Base-by-base conservation (phyloP, 345 rosid species). In the Reutealis trisperma region DNA sequence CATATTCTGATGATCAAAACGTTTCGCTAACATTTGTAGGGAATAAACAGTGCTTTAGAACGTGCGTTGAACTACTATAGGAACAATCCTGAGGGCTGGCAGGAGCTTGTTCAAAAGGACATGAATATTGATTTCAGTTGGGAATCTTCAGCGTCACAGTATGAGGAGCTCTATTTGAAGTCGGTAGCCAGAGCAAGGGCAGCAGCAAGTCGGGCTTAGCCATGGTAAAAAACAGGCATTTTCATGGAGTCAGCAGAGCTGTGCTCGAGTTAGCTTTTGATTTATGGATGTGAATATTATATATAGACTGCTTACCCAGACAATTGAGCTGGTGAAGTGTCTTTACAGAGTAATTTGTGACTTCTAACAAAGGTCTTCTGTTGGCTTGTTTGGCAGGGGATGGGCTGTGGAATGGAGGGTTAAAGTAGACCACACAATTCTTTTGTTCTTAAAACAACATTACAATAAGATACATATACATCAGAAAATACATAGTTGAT, bases 101-200 rank as follows among this genome's bases (percentile, higher is more conserved):
- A 76, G 71, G 79, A 85, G 81, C 97, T 93, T 22, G 82, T 90
- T 69, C 84, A 72, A 71, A 96, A 90, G 87, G 96, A 79, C 82
- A 96, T 96, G 98, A 84, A 47, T 22, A 83, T 92, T 58, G 97
- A 93, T 81, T 96, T 91, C 77, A 91, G 99, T 77, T 93, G 99
- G 99, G 91, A 86, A 67, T 71, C 88, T 79, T 93, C 99, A 0
- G 92, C 98, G 6, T 71, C 88, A 25, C 92, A 90, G 60, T 96
- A 93, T 25, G 98, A 93, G 83, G 94, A 90, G 60, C 96, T 96
- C 54, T 96, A 96, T 84, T 47, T 86, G 2, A 87, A 85, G 58
- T 84, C 98, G 24, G 88, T 89, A 66, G 85, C 93, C 52, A 84
- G 91, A 84, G 99, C 98, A 41, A 89, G 82, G 81, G 84, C 94